A percentile compares a stretch with the other conserved stretches of the same genome.
Conservation (phyloP, 2,329 filamentous ascomycete genomes). For the Gaeumannomyces tritici region DNA sequence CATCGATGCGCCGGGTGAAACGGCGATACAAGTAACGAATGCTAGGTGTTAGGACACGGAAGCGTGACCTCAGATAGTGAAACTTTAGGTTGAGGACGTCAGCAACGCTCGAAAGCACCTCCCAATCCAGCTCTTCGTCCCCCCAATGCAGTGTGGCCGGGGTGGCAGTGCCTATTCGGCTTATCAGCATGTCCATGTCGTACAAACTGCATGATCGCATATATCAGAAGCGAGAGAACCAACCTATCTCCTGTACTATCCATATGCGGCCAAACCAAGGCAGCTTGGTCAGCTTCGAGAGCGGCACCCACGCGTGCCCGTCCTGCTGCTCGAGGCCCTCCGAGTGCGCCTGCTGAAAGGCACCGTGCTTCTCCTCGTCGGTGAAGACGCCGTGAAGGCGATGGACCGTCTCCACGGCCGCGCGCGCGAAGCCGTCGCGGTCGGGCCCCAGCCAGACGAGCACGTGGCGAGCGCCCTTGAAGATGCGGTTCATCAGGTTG, state of each 20-base stretch:
- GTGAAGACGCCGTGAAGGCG: not conserved
- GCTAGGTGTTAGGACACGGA: not conserved
- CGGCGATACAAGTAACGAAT: not conserved
- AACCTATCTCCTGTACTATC: not conserved
- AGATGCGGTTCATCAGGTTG: conserved; percentile 14
- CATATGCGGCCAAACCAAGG: conserved; percentile 1
- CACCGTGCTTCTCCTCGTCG: not conserved
- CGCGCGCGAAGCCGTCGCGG: not conserved
- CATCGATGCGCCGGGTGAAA: not conserved
- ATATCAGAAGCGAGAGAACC: too few species aligned
- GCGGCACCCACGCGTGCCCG: not conserved
- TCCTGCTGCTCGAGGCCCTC: not conserved
- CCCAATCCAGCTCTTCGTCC: not conserved
- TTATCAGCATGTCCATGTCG: too few species aligned
- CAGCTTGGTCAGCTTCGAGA: not conserved
- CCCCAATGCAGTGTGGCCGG: not conserved
- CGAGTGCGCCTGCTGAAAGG: not conserved
- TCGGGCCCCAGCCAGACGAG: conserved; percentile 12
- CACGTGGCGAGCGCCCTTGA: conserved; percentile 10
- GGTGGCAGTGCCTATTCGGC: not conserved
- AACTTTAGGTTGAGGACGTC: not conserved
- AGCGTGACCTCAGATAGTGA: not conserved
- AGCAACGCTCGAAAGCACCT: not conserved
- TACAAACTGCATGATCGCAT: too few species aligned
- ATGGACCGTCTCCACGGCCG: not conserved